Evolutionary conservation across 345 rosid species (phyloP).

Genomic region (Dipteronia sinensis): DNA sequence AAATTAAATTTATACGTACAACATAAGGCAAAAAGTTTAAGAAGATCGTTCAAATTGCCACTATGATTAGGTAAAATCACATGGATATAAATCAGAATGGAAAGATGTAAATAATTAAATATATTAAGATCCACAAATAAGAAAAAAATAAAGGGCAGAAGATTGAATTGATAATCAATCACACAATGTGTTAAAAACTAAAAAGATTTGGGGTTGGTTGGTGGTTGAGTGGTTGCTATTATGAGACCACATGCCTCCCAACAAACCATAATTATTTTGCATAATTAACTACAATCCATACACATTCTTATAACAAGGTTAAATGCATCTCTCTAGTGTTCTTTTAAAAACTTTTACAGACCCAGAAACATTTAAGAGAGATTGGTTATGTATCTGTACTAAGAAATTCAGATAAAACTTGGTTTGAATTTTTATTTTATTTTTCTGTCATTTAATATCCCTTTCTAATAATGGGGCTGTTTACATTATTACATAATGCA

Average conservation of each 20-base stretch:
- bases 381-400: neutral
- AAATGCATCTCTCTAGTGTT: conserved; percentile 10
- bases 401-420: neutral
- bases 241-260: conserved; percentile 41
- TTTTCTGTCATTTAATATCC: neutral
- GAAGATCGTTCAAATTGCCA: conserved; percentile 27
- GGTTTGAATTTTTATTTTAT: neutral
- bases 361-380: neutral
- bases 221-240: conserved; percentile 42
- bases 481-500: neutral
- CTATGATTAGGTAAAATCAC: conserved; percentile 24
- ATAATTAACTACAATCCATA: neutral
- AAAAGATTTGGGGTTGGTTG: conserved; percentile 22
- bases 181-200: conserved; percentile 12
- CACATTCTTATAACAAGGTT: conserved; percentile 5
- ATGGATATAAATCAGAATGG: conserved; percentile 24
- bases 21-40: conserved; percentile 20
- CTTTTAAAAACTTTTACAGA: neutral
- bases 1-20: neutral
- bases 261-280: conserved; percentile 12
- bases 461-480: neutral
- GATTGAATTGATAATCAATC: neutral
- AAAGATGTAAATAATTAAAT: neutral
- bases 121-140: neutral
- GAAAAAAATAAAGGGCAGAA: neutral